Evolutionary conservation across 1,284 basidiomycete genomes (phyloP).

Genomic region (Ganoderma lucidum): DNA sequence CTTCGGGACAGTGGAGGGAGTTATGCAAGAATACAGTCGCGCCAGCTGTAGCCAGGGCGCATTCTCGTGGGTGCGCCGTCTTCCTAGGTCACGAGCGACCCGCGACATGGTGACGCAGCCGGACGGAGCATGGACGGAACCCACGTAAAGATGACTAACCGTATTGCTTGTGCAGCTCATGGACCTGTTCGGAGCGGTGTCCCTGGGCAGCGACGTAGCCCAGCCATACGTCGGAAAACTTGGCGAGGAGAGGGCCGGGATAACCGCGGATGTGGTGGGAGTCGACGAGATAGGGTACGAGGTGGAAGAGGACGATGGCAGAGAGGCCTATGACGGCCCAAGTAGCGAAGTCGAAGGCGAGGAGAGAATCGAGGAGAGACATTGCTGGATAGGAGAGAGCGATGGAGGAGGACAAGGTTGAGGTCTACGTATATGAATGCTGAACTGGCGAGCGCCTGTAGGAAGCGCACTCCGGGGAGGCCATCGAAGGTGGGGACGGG

Average conservation of each 20-base stretch:
- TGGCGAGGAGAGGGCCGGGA: constrained; percentile 81
- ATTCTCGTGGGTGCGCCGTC: constrained; percentile 1
- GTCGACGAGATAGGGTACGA: constrained; percentile 68
- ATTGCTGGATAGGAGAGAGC: constrained; percentile 13
- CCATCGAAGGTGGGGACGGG: neutral
- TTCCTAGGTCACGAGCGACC: constrained; percentile 23
- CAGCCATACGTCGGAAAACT: constrained; percentile 83
- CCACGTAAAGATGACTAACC: constrained; percentile 52
- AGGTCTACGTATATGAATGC: constrained; percentile 6
- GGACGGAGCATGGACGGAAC: constrained; percentile 22
- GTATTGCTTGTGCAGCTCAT: constrained; percentile 79
- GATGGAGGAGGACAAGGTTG: neutral
- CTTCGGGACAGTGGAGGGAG: neutral
- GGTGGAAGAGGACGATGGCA: constrained; percentile 54
- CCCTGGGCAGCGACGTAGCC: constrained; percentile 71
- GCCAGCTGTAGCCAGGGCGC: neutral
- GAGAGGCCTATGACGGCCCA: constrained; percentile 37
- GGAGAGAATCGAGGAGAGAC: constrained; percentile 19
- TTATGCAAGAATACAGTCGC: neutral
- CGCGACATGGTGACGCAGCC: neutral
- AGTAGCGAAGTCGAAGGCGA: constrained; percentile 28
- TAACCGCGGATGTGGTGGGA: constrained; percentile 63
- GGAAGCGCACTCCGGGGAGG: neutral
- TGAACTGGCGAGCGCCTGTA: constrained; percentile 13
- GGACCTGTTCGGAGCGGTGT: constrained; percentile 80